A percentile compares a stretch with the other conserved stretches of the same genome.
Evolutionary conservation across 768 basidiomycete genomes (phyloP).

Genomic region (Cubamyces lactineus): DNA sequence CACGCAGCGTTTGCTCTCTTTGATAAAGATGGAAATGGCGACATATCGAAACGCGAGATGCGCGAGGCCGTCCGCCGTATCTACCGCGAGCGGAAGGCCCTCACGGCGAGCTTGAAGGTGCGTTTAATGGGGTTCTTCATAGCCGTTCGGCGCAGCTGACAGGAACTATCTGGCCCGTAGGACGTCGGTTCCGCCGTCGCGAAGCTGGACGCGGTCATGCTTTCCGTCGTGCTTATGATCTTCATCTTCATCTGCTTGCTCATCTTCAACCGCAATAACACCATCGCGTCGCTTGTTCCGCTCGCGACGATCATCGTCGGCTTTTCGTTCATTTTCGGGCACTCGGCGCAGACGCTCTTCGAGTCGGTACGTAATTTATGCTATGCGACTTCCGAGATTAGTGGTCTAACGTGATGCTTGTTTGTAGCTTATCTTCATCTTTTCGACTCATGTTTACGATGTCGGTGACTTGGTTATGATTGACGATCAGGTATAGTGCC

Average conservation of each 20-base stretch:
- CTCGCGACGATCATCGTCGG: conserved; percentile 80
- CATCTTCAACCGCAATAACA: conserved; percentile 70
- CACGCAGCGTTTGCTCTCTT: conserved; percentile 71
- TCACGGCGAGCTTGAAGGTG: conserved; percentile 73
- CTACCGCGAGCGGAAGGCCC: conserved; percentile 74
- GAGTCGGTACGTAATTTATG: conserved; percentile 60
- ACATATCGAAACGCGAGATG: conserved; percentile 79
- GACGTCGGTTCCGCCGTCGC: conserved; percentile 74
- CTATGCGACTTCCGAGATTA: neutral
- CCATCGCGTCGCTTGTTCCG: conserved; percentile 74
- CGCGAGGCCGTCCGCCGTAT: conserved; percentile 81
- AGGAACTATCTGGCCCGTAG: conserved; percentile 35
- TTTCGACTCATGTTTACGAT: conserved; percentile 85
- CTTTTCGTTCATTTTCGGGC: conserved; percentile 84
- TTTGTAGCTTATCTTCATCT: conserved; percentile 76
- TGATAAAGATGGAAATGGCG: conserved; percentile 84
- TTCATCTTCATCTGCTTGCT: conserved; percentile 73
- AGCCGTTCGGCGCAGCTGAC: neutral
- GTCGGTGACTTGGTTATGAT: conserved; percentile 84
- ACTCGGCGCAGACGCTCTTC: conserved; percentile 78
- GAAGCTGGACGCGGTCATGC: conserved; percentile 76
- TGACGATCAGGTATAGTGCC: conserved; percentile 58
- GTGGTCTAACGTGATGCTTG: no score
- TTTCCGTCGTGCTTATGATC: conserved; percentile 57
- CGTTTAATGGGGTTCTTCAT: conserved; percentile 16